Percentiles rank a stretch among this genome's conserved stretches.
These are phyloP conservation scores for Cochlearia excelsa DNA, from an alignment of 345 rosid genomes.

Conservation along the genomic window DNA sequence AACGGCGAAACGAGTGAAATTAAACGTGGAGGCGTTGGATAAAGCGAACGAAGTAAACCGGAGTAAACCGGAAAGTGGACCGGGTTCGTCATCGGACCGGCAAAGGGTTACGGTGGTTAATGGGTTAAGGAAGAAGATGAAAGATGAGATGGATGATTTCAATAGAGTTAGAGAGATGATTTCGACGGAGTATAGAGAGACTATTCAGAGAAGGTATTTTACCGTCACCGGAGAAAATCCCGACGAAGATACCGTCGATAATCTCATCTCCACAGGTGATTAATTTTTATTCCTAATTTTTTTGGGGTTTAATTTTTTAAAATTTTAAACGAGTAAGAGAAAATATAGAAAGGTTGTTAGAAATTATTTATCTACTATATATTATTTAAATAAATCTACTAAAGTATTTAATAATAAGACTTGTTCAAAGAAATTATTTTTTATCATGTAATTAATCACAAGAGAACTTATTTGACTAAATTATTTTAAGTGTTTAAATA, in stretches of 20 bases:
- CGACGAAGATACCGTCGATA: conserved; percentile 73
- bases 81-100: conserved; percentile 85
- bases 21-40: conserved; percentile 73
- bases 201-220: conserved; percentile 73
- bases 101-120: conserved; percentile 76
- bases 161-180: conserved; percentile 61
- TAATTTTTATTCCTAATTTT: neutral
- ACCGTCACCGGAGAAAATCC: conserved; percentile 96
- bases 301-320: neutral
- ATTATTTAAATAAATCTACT: too few species aligned
- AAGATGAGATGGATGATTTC: conserved; percentile 78
- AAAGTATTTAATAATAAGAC: too few species aligned
- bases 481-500: too few species aligned
- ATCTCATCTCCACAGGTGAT: conserved; percentile 81
- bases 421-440: too few species aligned
- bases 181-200: conserved; percentile 77
- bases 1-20: conserved; percentile 75
- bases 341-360: conserved; percentile 13
- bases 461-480: too few species aligned
- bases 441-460: too few species aligned
- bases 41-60: conserved; percentile 71
- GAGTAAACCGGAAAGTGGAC: conserved; percentile 70
- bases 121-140: conserved; percentile 86
- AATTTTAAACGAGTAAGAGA: neutral
- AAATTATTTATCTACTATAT: too few species aligned